Evolutionary conservation across 2,329 filamentous ascomycete genomes (phyloP), one percentile per base, ranked within the genome.

Genomic region (Coniochaeta sp.): DNA sequence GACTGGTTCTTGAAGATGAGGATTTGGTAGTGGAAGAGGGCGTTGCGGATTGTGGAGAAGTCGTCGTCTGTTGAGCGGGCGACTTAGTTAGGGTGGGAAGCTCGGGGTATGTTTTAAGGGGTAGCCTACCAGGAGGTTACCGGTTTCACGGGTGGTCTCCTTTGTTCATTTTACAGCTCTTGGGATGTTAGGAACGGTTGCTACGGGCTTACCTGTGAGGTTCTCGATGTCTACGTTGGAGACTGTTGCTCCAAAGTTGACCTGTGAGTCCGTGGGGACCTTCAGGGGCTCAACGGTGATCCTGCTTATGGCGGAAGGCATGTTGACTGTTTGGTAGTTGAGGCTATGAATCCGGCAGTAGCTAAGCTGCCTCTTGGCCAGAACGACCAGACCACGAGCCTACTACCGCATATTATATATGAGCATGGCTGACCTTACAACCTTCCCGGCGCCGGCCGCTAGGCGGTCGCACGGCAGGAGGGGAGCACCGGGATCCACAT

Each of bases 1-100:
- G 71, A 62, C 63, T 90, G 86, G 62, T 81, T 73, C 65, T 86
- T 89, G 70, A 91, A 79, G 26, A 91, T 76, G 10, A 91, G 72
- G 13, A 91, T 79, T 55, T 87, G 84, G 61, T 87, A 71, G 12
- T 69, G 75, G 72, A 87, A 90, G 4, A 91, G 77, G 1, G 85
- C 81, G 16, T 82, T 68, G 53, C 76, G 79, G 60, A 91, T 82
- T 18, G 75, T 65, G 7, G 75, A 69, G 62, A 89, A 89, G 60
- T 87, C 82, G 57, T 72, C 73, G 57, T 88, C 84, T 81, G n/a
- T n/a, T 9, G 56, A 45, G 27, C 22, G 20, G 14, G 30, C 26
- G 47, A n/a, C n/a, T 49, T 35, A 49, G 47, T 49, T 26, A 26
- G n/a, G 45, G 1, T 30, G n/a, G 9, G 24, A 22, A 31, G 12